Evolutionary conservation across 352 stramenopile genomes (phyloP).

Genomic region (Phytophthora brassicae): DNA sequence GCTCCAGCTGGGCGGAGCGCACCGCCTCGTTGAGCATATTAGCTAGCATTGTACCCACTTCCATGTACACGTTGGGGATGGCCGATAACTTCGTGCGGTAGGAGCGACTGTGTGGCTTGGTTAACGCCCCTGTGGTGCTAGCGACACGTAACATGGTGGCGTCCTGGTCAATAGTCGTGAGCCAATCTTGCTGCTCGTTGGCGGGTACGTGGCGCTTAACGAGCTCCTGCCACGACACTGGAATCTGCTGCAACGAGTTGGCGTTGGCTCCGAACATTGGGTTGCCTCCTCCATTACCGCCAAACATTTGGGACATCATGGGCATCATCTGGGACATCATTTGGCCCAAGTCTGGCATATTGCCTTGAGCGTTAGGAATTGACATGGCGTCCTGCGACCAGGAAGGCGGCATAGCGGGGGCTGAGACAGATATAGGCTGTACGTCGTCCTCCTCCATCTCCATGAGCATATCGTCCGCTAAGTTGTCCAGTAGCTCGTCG

Average conservation of each 20-base stretch:
- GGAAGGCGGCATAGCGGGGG: slow-evolving; percentile 24
- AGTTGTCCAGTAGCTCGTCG: slow-evolving; percentile 80
- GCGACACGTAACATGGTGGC: slow-evolving; percentile 40
- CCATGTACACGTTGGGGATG: slow-evolving; percentile 68
- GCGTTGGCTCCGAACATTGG: slow-evolving; percentile 25
- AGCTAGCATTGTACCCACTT: slow-evolving; percentile 59
- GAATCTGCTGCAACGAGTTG: slow-evolving; percentile 33
- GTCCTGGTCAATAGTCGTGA: slow-evolving; percentile 66
- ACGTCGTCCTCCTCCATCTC: slow-evolving; percentile 50
- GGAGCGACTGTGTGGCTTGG: slow-evolving; percentile 56
- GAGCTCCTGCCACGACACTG: slow-evolving; percentile 68
- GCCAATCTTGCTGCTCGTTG: slow-evolving; percentile 63
- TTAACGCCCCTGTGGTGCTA: slow-evolving; percentile 31
- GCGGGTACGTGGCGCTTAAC: slow-evolving; percentile 59
- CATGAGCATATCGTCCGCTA: slow-evolving; percentile 82
- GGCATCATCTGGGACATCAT: slow-evolving; percentile 90
- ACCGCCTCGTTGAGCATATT: slow-evolving; percentile 69
- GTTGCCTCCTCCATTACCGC: slow-evolving; percentile 31
- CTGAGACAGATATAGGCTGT: slow-evolving; percentile 1
- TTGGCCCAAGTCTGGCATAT: slow-evolving; percentile 68
- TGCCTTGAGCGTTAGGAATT: slow-evolving; percentile 1
- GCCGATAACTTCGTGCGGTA: slow-evolving; percentile 48
- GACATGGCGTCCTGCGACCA: slow-evolving; percentile 29
- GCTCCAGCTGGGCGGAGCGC: slow-evolving; percentile 55
- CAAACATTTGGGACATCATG: slow-evolving; percentile 86